Percentiles rank a stretch among this genome's conserved stretches.
phyloP scores from a whole-genome alignment of 768 basidiomycete species.

The Mycena rosella region DNA sequence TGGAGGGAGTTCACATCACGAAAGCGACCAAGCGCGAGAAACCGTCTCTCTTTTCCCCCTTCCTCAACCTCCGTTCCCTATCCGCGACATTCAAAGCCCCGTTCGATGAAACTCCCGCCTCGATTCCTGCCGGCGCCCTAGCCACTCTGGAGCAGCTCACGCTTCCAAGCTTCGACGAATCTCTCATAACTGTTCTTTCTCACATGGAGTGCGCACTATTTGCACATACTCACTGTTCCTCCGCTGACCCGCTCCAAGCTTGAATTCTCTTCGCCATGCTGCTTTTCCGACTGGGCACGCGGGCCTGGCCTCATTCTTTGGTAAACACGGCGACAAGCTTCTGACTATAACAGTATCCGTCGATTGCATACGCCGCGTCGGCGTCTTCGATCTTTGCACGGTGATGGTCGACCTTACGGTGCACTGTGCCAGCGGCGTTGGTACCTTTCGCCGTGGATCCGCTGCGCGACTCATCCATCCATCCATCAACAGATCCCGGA shows the following conservation, averaged over 20 bases:
- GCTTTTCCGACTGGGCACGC: neutral
- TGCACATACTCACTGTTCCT: neutral
- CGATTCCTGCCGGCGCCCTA: slow-evolving; percentile 6
- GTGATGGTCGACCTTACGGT: slow-evolving; percentile 19
- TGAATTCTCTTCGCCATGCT: slow-evolving; percentile 10
- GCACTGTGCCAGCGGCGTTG: slow-evolving; percentile 11
- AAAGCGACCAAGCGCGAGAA: slow-evolving; percentile 8
- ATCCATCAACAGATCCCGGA: slow-evolving; percentile 1
- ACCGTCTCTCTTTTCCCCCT: slow-evolving; percentile 12
- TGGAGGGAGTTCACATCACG: slow-evolving; percentile 19
- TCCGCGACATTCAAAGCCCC: slow-evolving; percentile 7
- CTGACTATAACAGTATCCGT: neutral
- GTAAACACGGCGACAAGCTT: slow-evolving; percentile 29
- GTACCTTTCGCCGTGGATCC: neutral
- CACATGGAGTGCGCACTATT: slow-evolving; percentile 22
- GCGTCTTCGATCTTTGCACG: slow-evolving; percentile 21
- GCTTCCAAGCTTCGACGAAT: neutral
- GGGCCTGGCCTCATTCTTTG: slow-evolving; percentile 3
- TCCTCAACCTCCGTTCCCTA: slow-evolving; percentile 16
- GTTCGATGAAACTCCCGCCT: neutral
- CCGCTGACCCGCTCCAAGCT: slow-evolving; percentile 6
- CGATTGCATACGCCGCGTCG: neutral
- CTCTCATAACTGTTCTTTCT: slow-evolving; percentile 2
- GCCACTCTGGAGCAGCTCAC: slow-evolving; percentile 19
- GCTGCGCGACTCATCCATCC: neutral